Evolutionary conservation across 495 filamentous ascomycete species (phyloP).

Genomic region (Penicillium nucicola): DNA sequence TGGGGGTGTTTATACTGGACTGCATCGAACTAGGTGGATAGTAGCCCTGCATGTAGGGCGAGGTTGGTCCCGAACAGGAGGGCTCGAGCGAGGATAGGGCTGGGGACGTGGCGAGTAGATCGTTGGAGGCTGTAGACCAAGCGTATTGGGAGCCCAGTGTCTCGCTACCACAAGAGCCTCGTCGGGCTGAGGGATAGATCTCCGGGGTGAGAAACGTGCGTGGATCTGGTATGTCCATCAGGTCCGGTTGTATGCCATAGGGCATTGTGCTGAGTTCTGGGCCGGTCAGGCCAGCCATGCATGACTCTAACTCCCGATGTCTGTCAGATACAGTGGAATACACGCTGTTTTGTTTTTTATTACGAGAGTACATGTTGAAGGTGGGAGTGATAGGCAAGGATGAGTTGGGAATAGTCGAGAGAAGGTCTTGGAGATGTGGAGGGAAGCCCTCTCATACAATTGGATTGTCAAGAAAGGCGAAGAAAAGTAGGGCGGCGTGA

Average conservation of each 20-base stretch:
- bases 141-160: constrained; percentile 19
- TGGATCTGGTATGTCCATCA: constrained; percentile 2
- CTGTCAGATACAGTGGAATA: constrained; percentile 4
- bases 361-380: constrained; percentile 2
- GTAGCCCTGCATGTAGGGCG: constrained; percentile 23
- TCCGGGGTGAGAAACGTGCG: constrained; percentile 14
- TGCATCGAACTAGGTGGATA: constrained; percentile 6
- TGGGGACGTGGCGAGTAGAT: constrained; percentile 6
- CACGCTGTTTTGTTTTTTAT: neutral
- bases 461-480: neutral
- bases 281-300: constrained; percentile 12
- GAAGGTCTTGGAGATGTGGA: neutral
- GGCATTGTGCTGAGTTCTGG: constrained; percentile 7
- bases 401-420: too few relatives aligned
- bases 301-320: neutral
- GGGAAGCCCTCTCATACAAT: neutral
- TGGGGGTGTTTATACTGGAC: neutral
- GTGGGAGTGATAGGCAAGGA: neutral
- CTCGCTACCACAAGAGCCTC: constrained; percentile 15
- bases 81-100: constrained; percentile 5
- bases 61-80: neutral
- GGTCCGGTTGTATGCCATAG: constrained; percentile 8
- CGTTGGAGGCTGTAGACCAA: constrained; percentile 23
- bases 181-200: constrained; percentile 13
- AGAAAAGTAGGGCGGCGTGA: neutral